Percentiles rank a stretch among this genome's conserved stretches.
These are phyloP conservation scores for Adansonia rubrostipa DNA, from an alignment of 441 rosid genomes.

Conservation along the genomic window DNA sequence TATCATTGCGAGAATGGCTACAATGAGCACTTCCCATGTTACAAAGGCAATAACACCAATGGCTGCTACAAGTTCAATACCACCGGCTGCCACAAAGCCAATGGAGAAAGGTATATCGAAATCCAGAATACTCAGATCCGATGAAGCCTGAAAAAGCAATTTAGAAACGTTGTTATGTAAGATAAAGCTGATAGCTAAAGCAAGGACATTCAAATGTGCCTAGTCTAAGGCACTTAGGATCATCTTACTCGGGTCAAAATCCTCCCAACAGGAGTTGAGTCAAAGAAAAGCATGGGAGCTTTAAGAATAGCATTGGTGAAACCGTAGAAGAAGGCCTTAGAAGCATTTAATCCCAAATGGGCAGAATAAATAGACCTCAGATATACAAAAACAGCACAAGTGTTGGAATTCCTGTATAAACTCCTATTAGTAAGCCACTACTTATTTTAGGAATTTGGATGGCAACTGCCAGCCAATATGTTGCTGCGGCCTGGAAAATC, in stretches of 20 bases:
- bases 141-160: slow-evolving; percentile 63
- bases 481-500: slow-evolving; percentile 73
- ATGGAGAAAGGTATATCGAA: slow-evolving; percentile 67
- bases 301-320: slow-evolving; percentile 67
- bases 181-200: slow-evolving; percentile 11
- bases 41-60: slow-evolving; percentile 68
- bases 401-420: slow-evolving; percentile 60
- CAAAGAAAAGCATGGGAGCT: slow-evolving; percentile 85
- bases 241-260: slow-evolving; percentile 79
- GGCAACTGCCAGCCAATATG: slow-evolving; percentile 86
- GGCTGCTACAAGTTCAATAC: slow-evolving; percentile 54
- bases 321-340: slow-evolving; percentile 72
- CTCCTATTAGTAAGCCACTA: slow-evolving; percentile 59
- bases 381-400: slow-evolving; percentile 43
- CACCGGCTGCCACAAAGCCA: slow-evolving; percentile 46
- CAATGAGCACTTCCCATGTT: slow-evolving; percentile 87
- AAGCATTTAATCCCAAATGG: slow-evolving; percentile 73
- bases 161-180: background rate
- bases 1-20: slow-evolving; percentile 58
- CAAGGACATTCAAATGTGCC: slow-evolving; percentile 30
- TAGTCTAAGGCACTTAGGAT: background rate
- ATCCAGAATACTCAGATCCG: slow-evolving; percentile 77
- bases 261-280: slow-evolving; percentile 81
- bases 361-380: slow-evolving; percentile 54
- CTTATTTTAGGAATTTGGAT: slow-evolving; percentile 58